phyloP scores from a whole-genome alignment of 306 rosid species.

The Pyrus communis region DNA sequence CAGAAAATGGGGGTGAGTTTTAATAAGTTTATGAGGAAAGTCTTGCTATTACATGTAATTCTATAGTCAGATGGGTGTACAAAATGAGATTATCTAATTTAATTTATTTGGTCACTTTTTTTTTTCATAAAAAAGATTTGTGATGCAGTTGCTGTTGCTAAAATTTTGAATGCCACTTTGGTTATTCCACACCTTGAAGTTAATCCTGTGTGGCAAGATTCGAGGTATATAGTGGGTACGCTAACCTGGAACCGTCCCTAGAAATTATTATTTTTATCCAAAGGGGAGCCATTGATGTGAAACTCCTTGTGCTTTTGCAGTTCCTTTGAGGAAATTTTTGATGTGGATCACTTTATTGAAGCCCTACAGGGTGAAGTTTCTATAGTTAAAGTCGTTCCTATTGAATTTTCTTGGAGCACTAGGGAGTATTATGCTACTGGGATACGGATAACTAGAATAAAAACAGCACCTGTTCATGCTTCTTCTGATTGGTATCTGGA shows the following conservation, averaged over 20 bases:
- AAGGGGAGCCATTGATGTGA: neutral
- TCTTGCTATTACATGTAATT: neutral
- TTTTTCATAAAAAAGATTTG: constrained; percentile 46
- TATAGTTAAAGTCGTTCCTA: constrained; percentile 71
- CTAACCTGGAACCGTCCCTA: constrained; percentile 3
- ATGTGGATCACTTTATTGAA: constrained; percentile 80
- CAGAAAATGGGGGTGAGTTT: constrained; percentile 92
- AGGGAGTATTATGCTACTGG: constrained; percentile 79
- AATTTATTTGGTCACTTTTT: neutral
- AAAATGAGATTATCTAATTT: neutral
- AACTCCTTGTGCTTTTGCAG: constrained; percentile 34
- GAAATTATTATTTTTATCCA: neutral
- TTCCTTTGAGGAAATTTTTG: constrained; percentile 83
- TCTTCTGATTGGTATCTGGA: constrained; percentile 84
- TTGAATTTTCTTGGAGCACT: constrained; percentile 76
- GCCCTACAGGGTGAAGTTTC: constrained; percentile 64
- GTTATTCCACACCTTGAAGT: constrained; percentile 88
- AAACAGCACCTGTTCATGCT: constrained; percentile 79
- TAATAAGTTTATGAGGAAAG: neutral
- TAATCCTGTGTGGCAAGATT: constrained; percentile 93
- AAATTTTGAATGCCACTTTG: constrained; percentile 86
- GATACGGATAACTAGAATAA: constrained; percentile 74
- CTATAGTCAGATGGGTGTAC: neutral
- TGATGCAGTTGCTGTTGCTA: constrained; percentile 97
- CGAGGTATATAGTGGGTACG: constrained; percentile 50